phyloP scores from a whole-genome alignment of 352 stramenopile species.

The Blastocystis hominis region DNA sequence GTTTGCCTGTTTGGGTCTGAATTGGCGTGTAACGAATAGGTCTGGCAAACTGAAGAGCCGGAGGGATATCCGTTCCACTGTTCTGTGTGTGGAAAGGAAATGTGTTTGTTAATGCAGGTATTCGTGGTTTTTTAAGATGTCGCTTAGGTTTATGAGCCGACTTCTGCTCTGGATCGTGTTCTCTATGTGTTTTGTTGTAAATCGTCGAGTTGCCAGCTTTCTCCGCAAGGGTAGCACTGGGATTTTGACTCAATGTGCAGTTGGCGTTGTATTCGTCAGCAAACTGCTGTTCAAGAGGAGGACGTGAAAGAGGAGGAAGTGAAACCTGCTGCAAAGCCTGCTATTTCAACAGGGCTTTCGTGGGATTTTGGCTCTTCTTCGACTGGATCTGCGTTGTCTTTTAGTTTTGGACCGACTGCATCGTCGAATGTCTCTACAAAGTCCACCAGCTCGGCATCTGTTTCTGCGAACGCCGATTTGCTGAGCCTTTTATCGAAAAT shows the following conservation, averaged over 20 bases:
- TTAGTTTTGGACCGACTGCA: too few species aligned
- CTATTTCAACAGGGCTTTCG: neutral
- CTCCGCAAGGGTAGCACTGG: neutral
- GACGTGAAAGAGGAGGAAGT: neutral
- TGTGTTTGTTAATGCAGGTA: constrained; percentile 14
- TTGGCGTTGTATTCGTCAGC: constrained; percentile 28
- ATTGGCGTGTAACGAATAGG: neutral
- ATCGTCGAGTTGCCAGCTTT: neutral
- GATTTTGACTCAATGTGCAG: neutral
- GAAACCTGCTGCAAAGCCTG: neutral
- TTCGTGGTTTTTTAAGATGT: neutral
- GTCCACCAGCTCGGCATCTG: neutral
- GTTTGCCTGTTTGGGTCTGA: neutral
- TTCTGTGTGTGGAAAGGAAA: constrained; percentile 34
- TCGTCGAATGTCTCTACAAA: neutral
- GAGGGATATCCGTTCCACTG: constrained; percentile 31
- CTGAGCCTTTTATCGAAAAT: constrained; percentile 9
- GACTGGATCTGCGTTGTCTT: neutral
- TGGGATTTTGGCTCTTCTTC: constrained; percentile 4
- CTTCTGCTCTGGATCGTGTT: neutral
- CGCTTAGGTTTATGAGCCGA: constrained; percentile 1
- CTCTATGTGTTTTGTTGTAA: constrained; percentile 44
- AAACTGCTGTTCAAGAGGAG: neutral
- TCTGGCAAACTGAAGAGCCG: constrained; percentile 4
- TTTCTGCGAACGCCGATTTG: neutral